Evolutionary conservation across 2,329 filamentous ascomycete genomes (phyloP), one percentile per base, ranked within the genome.

Genomic region (Hirsutella rhossiliensis): DNA sequence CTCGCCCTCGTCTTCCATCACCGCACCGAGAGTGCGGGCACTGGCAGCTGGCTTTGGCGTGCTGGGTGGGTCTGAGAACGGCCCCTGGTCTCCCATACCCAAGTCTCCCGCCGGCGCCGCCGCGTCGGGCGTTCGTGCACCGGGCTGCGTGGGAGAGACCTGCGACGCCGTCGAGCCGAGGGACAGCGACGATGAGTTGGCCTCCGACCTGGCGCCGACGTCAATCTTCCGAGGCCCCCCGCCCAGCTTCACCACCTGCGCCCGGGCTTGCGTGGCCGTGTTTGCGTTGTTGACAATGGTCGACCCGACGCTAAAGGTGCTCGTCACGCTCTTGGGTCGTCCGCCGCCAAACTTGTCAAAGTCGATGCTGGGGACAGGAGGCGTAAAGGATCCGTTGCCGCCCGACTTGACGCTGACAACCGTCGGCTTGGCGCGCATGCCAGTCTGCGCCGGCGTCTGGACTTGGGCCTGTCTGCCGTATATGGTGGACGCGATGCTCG

Each of bases 401-500:
- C 68, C 78, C 7, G 84, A 84, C 63, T 87, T 92, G 51, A 98
- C 88, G 55, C 87, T 95, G 59, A 98, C 88, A 58, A 97, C 82
- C 31, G 87, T 89, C 11, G 92, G 87, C 64, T 92, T 94, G 50
- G 84, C 85, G 48, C 88, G 80, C 59, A 90, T 84, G 46, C 87
- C 84, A 43, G 88, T 92, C 56, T 92, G 87, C 1, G 88, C 87
- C 1, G 89, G 83, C 71, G 84, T 59, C 72, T 88, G 53, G 32
- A 95, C 78, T 43, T 94, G 80, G 15, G 87, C 88, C 56, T 94
- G 87, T 67, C 89, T 90, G 52, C 87, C 85, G 59, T 96, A 97
- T 43, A 95, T 87, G 18, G 90, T 96, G 1, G 89, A 95, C 4
- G 88, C 89, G 50, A 97, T 84, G 57, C 85, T 89, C 41, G 76